Conservation (phyloP, 768 basidiomycete species). For the Tricholoma sp. region DNA sequence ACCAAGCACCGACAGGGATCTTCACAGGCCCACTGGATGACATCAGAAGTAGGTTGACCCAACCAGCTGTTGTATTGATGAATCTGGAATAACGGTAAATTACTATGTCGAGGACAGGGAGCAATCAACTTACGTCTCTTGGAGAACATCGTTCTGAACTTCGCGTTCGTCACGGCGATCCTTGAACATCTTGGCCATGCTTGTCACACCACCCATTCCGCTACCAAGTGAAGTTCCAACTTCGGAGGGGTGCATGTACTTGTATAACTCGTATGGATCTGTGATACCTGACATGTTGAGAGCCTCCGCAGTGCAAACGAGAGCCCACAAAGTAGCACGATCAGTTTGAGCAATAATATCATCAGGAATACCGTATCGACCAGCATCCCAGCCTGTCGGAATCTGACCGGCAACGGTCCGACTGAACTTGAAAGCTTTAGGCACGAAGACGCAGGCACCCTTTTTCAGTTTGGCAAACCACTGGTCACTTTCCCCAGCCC, state of each 20-base stretch:
- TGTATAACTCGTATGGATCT: slow-evolving; percentile 97
- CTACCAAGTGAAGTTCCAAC: slow-evolving; percentile 92
- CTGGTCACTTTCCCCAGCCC: slow-evolving; percentile 88
- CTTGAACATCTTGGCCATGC: slow-evolving; percentile 96
- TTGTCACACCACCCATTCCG: slow-evolving; percentile 95
- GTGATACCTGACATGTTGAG: slow-evolving; percentile 96
- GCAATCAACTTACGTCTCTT: slow-evolving; percentile 77
- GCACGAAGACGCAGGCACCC: slow-evolving; percentile 87
- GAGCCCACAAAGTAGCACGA: slow-evolving; percentile 89
- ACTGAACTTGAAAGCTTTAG: slow-evolving; percentile 93
- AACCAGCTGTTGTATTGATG: slow-evolving; percentile 98
- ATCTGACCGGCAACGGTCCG: slow-evolving; percentile 94
- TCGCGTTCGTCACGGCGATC: slow-evolving; percentile 97
- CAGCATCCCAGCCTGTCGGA: slow-evolving; percentile 96
- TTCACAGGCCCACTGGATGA: slow-evolving; percentile 98
- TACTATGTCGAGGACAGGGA: background rate
- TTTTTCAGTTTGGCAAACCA: slow-evolving; percentile 99
- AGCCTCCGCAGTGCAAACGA: slow-evolving; percentile 92
- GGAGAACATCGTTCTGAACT: slow-evolving; percentile 96
- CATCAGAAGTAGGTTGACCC: slow-evolving; percentile 92
- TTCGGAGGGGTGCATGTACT: slow-evolving; percentile 94
- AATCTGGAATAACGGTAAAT: slow-evolving; percentile 47
- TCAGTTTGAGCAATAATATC: slow-evolving; percentile 96
- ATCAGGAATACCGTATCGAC: slow-evolving; percentile 93
- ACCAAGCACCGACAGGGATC: slow-evolving; percentile 99